Base-by-base conservation (phyloP, 2,329 filamentous ascomycete genomes). In the Penicillium sclerotiorum region DNA sequence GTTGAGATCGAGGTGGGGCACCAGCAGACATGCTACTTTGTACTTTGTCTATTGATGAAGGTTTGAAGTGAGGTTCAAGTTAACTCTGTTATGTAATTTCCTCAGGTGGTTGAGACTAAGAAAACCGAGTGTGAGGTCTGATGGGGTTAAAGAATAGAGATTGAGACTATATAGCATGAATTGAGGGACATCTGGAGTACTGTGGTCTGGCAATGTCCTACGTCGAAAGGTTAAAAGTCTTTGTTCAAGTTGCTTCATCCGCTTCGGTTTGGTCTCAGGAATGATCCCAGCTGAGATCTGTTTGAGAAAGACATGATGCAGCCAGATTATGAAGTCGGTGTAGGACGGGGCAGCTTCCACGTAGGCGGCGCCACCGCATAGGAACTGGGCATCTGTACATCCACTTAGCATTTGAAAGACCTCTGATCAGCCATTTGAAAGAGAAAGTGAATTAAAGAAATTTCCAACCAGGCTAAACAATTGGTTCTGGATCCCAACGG, bases 391-490 rank as follows among this genome's bases (percentile, higher is more conserved):
- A 43, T 43, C 27, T 43, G 33, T 33, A 39, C 45, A 21, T 32
- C 18, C 8, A 32, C 20, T 23, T 39, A 13, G 11, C 4, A 7
- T 15, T 18, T 11, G 25, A 44, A 44, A 22, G 23, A 43, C 5
- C 8, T 32, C n/a, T 35, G 47, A 37, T 47, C 41, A 46, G 40
- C 15, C 20, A 22, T 38, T 27, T 11, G 35, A 17, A 42, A 41
- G 33, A 33, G 8, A 47, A 57, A 53, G 42, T 38, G 37, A 25
- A 57, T 53, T 58, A 57, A 53, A 39, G 41, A 35, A 25, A 57
- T 53, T 58, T 32, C 44, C 25, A 53, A 52, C 33, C 13, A 28
- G 45, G 37, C 52, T 25, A 28, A 41, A 20, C 15, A 25, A 28
- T 44, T 25, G 54, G n/a, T n/a, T n/a, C 59, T 40, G 18, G 49